These are phyloP conservation scores for Triticum timopheevii DNA, from an alignment of 176 grass and related monocot genomes.

Conservation along the genomic window DNA sequence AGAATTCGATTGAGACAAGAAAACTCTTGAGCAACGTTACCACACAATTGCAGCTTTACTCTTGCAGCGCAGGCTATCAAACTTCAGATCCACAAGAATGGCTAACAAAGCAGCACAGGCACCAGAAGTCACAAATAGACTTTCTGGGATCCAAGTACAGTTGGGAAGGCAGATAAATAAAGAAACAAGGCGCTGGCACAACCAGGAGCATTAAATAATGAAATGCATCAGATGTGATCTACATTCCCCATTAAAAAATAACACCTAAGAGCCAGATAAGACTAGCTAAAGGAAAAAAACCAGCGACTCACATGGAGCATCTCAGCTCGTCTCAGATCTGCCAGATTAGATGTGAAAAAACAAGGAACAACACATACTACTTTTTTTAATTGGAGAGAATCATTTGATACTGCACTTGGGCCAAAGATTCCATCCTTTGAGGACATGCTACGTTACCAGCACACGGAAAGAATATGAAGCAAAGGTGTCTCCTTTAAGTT, in stretches of 20 bases:
- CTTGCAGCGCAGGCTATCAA: not conserved
- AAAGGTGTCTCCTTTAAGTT: conserved; percentile 43
- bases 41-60: conserved; percentile 21
- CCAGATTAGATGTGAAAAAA: conserved; percentile 42
- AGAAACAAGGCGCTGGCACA: conserved; percentile 33
- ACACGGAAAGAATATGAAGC: conserved; percentile 50
- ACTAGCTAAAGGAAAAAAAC: conserved; percentile 11
- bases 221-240: conserved; percentile 54
- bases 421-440: conserved; percentile 37
- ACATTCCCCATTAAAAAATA: conserved; percentile 42
- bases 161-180: conserved; percentile 33
- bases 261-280: conserved; percentile 35
- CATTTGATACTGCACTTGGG: conserved; percentile 45
- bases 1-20: not conserved
- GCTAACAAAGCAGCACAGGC: conserved; percentile 29
- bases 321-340: conserved; percentile 54
- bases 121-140: conserved; percentile 36
- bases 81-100: conserved; percentile 40
- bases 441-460: conserved; percentile 36
- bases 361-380: conserved; percentile 32
- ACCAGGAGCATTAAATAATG: conserved; percentile 34
- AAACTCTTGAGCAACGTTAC: conserved; percentile 10
- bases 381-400: conserved; percentile 37
- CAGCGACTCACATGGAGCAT: conserved; percentile 45
- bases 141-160: conserved; percentile 37